Base-by-base conservation (phyloP, 2,329 filamentous ascomycete species). In the Xylariales sp. region DNA sequence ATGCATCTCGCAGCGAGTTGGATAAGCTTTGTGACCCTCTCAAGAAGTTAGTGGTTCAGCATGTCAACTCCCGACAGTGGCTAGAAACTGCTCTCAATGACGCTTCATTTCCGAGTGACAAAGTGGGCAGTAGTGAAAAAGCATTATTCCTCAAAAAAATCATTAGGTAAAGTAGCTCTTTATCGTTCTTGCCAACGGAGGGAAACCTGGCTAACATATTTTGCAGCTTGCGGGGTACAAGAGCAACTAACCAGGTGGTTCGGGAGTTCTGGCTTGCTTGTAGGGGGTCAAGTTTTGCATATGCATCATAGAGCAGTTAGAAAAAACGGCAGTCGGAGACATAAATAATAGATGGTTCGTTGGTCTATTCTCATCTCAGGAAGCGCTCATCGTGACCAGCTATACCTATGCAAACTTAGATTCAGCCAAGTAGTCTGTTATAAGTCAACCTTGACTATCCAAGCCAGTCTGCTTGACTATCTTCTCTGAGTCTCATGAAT, bases 191-290 rank as follows among this genome's bases (percentile, higher is more conserved):
- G n/a, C n/a, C n/a, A n/a, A n/a, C n/a, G n/a, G n/a, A n/a, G n/a
- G n/a, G n/a, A n/a, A n/a, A n/a, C n/a, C n/a, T n/a, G n/a, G n/a
- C n/a, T n/a, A n/a, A n/a, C n/a, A n/a, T n/a, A n/a, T n/a, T n/a
- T n/a, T n/a, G 2, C 40, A 83, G 78, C 52, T 63, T 87, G 23
- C 69, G 85, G 27, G 84, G 85, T 6, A 68, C 74, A 2, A 70
- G 74, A 45, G 64, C 70, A 34, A 87, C 83, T 4, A 85, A 82
- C 45, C 72, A 80, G 38, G 69, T 85, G 1, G 76, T 87, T 4
- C 74, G 77, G 41, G 81, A 86, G 20, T 88, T 88, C 53, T 89
- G 83, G 80, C 61, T 86, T n/a, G 69, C 72, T 3, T 82, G 81
- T 44, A 69, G 83, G 43, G 76, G 76, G 6, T 70, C 72, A 1